Conservation (phyloP, 1,284 basidiomycete species). For the Cryptococcus floricola region DNA sequence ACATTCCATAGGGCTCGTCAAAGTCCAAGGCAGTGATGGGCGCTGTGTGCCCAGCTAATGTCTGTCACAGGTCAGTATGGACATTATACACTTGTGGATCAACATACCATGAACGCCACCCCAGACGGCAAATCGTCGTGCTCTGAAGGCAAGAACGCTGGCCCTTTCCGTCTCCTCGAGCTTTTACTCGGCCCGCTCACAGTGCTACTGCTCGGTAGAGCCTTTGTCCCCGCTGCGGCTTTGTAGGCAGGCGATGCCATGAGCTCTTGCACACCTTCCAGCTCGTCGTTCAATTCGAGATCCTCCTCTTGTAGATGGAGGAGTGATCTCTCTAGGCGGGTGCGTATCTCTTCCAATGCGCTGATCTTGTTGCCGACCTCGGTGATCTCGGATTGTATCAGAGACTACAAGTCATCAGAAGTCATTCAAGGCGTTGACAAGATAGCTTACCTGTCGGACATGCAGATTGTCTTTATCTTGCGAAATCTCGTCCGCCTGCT, state of each 20-base stretch:
- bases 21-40: slow-evolving; percentile 90
- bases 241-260: slow-evolving; percentile 56
- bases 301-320: slow-evolving; percentile 90
- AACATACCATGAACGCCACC: slow-evolving; percentile 88
- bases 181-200: slow-evolving; percentile 12
- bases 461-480: slow-evolving; percentile 84
- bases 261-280: slow-evolving; percentile 81
- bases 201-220: slow-evolving; percentile 24
- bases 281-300: slow-evolving; percentile 88
- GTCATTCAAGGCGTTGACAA: not conserved
- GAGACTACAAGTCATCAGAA: slow-evolving; percentile 55
- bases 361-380: slow-evolving; percentile 87
- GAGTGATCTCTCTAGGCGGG: slow-evolving; percentile 75
- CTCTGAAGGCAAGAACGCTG: slow-evolving; percentile 93
- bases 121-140: slow-evolving; percentile 92
- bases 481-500: slow-evolving; percentile 77
- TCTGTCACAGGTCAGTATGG: slow-evolving; percentile 52
- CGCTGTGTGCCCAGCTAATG: slow-evolving; percentile 71
- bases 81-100: not conserved
- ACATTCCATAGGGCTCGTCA: slow-evolving; percentile 90
- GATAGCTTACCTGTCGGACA: slow-evolving; percentile 66
- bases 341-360: slow-evolving; percentile 73
- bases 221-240: slow-evolving; percentile 40
- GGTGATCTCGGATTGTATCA: slow-evolving; percentile 77
- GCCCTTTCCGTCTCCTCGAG: slow-evolving; percentile 56